These are phyloP conservation scores for Colletotrichum sp. DNA, from an alignment of 2,329 filamentous ascomycete genomes.

Conservation along the genomic window DNA sequence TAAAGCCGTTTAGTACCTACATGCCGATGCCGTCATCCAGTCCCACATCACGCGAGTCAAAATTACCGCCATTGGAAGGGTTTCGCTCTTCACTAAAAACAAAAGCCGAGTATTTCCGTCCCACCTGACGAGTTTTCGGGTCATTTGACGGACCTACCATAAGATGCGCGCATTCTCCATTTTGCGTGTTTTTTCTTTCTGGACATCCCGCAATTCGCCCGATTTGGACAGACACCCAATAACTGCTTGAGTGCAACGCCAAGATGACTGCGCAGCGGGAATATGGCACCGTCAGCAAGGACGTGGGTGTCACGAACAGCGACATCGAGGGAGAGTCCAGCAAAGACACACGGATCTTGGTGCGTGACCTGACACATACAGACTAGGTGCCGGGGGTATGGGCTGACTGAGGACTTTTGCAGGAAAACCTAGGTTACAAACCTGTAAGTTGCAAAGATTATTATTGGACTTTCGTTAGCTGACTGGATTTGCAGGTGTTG, in stretches of 20 bases:
- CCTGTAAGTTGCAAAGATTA: neutral
- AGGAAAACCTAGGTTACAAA: constrained; percentile 16
- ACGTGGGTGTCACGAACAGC: neutral
- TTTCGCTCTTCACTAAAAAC: neutral
- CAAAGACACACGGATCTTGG: neutral
- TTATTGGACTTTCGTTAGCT: neutral
- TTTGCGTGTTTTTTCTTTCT: neutral
- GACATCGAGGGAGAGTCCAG: neutral
- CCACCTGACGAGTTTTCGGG: neutral
- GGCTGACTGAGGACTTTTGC: neutral
- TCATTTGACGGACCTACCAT: neutral
- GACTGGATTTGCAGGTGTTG: constrained; percentile 46
- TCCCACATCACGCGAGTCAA: neutral
- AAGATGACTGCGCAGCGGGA: neutral
- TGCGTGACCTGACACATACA: neutral
- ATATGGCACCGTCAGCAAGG: neutral
- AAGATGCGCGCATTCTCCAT: neutral
- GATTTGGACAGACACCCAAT: neutral
- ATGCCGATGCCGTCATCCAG: neutral
- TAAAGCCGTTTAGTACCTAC: neutral
- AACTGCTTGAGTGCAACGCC: neutral
- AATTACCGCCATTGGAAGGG: neutral
- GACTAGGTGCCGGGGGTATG: neutral
- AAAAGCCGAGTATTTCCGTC: neutral
- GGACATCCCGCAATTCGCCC: neutral